Base-by-base conservation (phyloP, 2,329 filamentous ascomycete species). In the Hypoxylon sp. region DNA sequence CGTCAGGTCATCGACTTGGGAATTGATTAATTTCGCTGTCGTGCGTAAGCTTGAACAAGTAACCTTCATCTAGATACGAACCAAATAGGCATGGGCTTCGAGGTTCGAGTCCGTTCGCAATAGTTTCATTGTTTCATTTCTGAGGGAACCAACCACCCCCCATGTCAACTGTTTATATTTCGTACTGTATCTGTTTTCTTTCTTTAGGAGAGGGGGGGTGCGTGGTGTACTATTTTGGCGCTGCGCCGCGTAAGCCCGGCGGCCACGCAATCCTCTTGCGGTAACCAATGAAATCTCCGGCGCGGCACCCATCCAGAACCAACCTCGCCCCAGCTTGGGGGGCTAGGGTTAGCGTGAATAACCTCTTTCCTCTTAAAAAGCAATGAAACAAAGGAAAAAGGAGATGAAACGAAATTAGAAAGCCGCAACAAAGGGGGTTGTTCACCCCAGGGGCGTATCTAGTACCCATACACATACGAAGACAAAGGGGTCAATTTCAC, bases 241-340 rank as follows among this genome's bases (percentile, higher is more conserved):
- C 43, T 43, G 39, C 20, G 53, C 56, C 48, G 52, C 52, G 51
- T 55, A 59, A 52, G 41, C 32, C 32, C 4, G 37, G 37, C 10
- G 49, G 57, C 62, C 62, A 43, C 62, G 62, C 57, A 64, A 64
- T 57, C 39, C 62, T 10, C 13, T 19, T 61, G 53, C 57, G 53
- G 57, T 44, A 52, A 50, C 39, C 53, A 53, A 52, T 52, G 13
- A 28, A 48, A 48, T 46, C 11, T 46, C 43, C 43, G 20, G 24
- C 20, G 20, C 20, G 43, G 19, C 30, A 11, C 30, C 10, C 34
- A 3, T 26, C 32, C 41, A 26, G 20, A 11, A 20, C 24, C 19
- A 52, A 34, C 22, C 50, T 53, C 50, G 11, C 37, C 50, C 30
- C 15, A 46, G 19, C 17, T n/a, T n/a, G n/a, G n/a, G n/a, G n/a